Base-by-base conservation (phyloP, 2,329 filamentous ascomycete genomes). In the Alternaria infectoria region DNA sequence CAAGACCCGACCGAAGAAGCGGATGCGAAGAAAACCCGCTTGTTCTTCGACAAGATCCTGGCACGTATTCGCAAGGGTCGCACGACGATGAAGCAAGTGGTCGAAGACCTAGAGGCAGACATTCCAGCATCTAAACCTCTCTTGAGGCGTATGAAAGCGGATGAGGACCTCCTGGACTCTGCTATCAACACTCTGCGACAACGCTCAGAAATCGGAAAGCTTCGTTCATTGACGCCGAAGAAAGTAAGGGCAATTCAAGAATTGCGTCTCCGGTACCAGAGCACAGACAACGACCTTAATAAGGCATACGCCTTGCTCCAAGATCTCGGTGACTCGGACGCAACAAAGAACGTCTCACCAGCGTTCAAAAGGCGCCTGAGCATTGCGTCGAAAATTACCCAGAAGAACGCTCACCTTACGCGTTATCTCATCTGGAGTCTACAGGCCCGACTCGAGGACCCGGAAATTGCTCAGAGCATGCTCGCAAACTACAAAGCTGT, bases 1-100 rank as follows among this genome's bases (percentile, higher is more conserved):
- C 71, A 75, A 54, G 73, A 77, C 40, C 75, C 76, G 7, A 69
- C 74, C 11, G 69, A 73, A 50, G 68, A 72, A 55, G 69, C 65
- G 10, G 71, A 73, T n/a, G 62, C 67, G 11, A 61, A 54, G 13
- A 70, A 73, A 25, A 67, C 71, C 3, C 63, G 70, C 12, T 13
- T 69, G 6, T 72, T 69, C 19, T 73, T 71, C 32, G 61, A 68
- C n/a, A 71, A 69, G 26, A 62, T 68, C 21, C 56, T 68, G 11
- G 55, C 52, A n/a, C 68, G 66, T 36, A 50, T 73, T 21, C 64
- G 63, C 17, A 74, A 74, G 46, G 69, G 67, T 10, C 74, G 73
- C 32, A 54, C 59, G 44, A 68, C 71, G 13, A 71, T 71, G 47
- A 64, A 64, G n/a, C 62, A 70, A 28, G 69, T 77, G 17, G 67